Evolutionary conservation across 768 basidiomycete species (phyloP).

Genomic region (Suillus occidentalis): DNA sequence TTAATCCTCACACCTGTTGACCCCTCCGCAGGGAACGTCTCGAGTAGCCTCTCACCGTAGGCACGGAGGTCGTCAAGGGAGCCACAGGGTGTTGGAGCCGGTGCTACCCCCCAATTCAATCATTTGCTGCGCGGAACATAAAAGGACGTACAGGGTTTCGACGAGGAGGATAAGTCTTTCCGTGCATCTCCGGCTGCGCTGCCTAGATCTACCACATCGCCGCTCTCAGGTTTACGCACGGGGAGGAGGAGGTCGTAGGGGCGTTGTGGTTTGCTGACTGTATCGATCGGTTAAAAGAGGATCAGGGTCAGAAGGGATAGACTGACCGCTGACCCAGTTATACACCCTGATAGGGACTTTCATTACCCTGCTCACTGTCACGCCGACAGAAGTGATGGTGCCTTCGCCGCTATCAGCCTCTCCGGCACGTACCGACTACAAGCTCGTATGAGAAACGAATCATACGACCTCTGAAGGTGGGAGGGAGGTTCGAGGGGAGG

Average conservation of each 20-base stretch:
- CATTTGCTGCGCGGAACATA: background rate
- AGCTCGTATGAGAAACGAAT: constrained; percentile 89
- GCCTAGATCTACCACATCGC: background rate
- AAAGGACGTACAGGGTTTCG: constrained; percentile 19
- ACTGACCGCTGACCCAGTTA: constrained; percentile 78
- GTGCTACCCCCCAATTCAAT: constrained; percentile 8
- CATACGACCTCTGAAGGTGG: constrained; percentile 84
- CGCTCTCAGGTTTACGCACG: constrained; percentile 37
- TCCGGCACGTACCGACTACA: constrained; percentile 82
- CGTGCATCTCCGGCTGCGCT: background rate
- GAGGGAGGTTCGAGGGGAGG: constrained; percentile 81
- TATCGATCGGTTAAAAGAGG: background rate
- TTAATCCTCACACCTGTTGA: constrained; percentile 27
- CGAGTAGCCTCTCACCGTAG: constrained; percentile 55
- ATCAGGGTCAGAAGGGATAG: background rate
- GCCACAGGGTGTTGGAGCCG: constrained; percentile 13
- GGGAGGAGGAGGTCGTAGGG: constrained; percentile 90
- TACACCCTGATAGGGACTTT: constrained; percentile 91
- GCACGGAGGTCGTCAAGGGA: constrained; percentile 48
- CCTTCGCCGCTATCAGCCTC: constrained; percentile 39
- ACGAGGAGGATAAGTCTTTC: background rate
- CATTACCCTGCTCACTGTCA: constrained; percentile 74
- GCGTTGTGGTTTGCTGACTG: constrained; percentile 53
- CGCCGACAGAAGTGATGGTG: constrained; percentile 33
- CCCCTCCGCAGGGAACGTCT: constrained; percentile 40